Evolutionary conservation across 371 early-diverging fungal species (phyloP), one percentile per base, ranked within the genome.

Genomic region (Mortierella sp.): DNA sequence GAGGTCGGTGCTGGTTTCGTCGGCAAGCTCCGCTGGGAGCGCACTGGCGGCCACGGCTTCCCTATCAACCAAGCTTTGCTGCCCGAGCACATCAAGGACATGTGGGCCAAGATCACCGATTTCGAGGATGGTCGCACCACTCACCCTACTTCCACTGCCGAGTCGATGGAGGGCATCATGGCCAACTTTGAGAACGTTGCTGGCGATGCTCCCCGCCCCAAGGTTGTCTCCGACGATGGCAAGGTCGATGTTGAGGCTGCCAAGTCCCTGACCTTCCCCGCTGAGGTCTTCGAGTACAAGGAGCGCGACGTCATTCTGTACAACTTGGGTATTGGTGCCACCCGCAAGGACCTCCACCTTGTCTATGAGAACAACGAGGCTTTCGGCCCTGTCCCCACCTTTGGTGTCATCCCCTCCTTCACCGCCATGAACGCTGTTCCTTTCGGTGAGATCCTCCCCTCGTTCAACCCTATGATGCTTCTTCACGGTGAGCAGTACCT

Each of bases 1-100:
- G 97, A 97, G 88, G 91, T 94, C 3, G 98, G 98, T 54, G 97
- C 97, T 39, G 98, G 99, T n/a, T 95, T 87, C 66, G 90, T 94
- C 45, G 85, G 94, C 66, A 96, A 98, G 73, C 87, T 98, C 38
- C 88, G 99, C 70, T 94, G 97, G 91, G 93, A 98, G 85, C 90
- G 96, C 45, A 90, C 95, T 30, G 79, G 87, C 50, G 99, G 99
- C 67, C 91, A 86, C 39, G 90, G 95, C 45, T 97, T 97, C 86
- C 96, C 95, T 84, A 88, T 95, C 31, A 96, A 96, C 83, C 82
- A 90, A 30, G 81, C 87, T 49, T 94, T 98, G 70, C 86, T 92
- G 34, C 97, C 99, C 46, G 90, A 89, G 54, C 89, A 94, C 31
- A 92, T 95, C 49, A 84, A 70, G 47, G 87, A 84, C 55, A 82